Evolutionary conservation across 176 grass and related monocot genomes (phyloP).

Genomic region (Avena atlantica): DNA sequence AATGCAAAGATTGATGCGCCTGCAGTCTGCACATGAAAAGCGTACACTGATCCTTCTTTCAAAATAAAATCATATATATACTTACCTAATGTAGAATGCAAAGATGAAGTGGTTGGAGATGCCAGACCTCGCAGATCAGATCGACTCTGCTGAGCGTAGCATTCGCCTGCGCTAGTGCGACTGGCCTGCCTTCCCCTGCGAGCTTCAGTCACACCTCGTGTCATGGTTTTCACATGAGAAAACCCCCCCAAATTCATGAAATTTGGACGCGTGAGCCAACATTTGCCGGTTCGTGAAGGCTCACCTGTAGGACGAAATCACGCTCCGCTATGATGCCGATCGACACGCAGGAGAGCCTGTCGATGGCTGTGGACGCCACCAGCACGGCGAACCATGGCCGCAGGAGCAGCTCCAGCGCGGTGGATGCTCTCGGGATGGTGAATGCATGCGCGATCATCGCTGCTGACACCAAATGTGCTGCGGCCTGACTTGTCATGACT

Average conservation of each 20-base stretch:
- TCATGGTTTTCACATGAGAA: not conserved
- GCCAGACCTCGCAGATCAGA: constrained; percentile 64
- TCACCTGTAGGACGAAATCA: constrained; percentile 60
- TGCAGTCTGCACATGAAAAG: constrained; percentile 35
- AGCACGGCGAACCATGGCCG: constrained; percentile 64
- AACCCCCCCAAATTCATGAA: not conserved
- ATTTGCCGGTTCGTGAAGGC: not conserved
- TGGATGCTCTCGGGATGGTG: not conserved
- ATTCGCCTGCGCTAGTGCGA: constrained; percentile 65
- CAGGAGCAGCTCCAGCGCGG: constrained; percentile 40
- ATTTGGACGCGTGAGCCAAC: not conserved
- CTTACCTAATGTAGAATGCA: not conserved
- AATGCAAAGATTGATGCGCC: constrained; percentile 59
- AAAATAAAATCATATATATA: not conserved
- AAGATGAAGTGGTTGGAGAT: not conserved
- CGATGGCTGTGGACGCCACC: constrained; percentile 54
- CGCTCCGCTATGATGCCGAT: constrained; percentile 58
- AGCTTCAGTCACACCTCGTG: constrained; percentile 45
- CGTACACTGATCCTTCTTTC: not conserved
- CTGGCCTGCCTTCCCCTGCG: constrained; percentile 51
- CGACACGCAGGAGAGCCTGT: constrained; percentile 57
- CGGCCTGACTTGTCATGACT: constrained; percentile 38
- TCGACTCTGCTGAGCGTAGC: constrained; percentile 61
- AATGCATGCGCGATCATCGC: constrained; percentile 57
- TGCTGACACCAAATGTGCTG: constrained; percentile 57